These are phyloP conservation scores for Fusarium abutilonis DNA, from an alignment of 2,329 filamentous ascomycete species.

Conservation along the genomic window DNA sequence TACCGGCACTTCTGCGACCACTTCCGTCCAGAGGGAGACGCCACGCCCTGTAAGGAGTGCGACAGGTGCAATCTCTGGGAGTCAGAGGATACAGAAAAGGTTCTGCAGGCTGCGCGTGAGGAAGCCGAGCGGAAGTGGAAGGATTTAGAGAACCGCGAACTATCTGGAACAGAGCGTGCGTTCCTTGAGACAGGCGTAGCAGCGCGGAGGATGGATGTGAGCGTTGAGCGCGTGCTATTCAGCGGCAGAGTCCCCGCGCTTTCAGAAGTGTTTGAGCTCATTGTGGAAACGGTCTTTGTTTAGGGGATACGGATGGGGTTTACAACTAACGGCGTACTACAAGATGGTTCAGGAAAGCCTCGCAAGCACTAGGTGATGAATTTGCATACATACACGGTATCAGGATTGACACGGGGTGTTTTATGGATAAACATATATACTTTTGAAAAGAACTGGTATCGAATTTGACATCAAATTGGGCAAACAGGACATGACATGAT, in stretches of 20 bases:
- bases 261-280: constrained; percentile 57
- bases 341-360: constrained; percentile 26
- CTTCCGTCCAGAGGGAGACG: constrained; percentile 83
- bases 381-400: constrained; percentile 19
- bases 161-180: constrained; percentile 64
- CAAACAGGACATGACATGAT: constrained; percentile 35
- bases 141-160: constrained; percentile 67
- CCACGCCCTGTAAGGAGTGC: constrained; percentile 78
- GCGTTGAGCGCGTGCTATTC: constrained; percentile 49
- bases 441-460: constrained; percentile 15
- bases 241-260: constrained; percentile 52
- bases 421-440: constrained; percentile 17
- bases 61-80: constrained; percentile 83
- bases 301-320: constrained; percentile 35
- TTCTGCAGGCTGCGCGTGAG: constrained; percentile 74
- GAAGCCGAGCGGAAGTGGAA: constrained; percentile 78
- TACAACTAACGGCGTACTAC: constrained; percentile 25
- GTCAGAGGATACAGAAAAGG: constrained; percentile 75
- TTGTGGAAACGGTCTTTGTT: constrained; percentile 57
- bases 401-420: constrained; percentile 23
- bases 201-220: constrained; percentile 38
- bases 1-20: constrained; percentile 97
- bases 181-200: constrained; percentile 66
- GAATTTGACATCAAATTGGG: constrained; percentile 28
- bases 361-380: constrained; percentile 22